phyloP scores from a whole-genome alignment of 2,329 filamentous ascomycete genomes.

The Arthroderma uncinatum region DNA sequence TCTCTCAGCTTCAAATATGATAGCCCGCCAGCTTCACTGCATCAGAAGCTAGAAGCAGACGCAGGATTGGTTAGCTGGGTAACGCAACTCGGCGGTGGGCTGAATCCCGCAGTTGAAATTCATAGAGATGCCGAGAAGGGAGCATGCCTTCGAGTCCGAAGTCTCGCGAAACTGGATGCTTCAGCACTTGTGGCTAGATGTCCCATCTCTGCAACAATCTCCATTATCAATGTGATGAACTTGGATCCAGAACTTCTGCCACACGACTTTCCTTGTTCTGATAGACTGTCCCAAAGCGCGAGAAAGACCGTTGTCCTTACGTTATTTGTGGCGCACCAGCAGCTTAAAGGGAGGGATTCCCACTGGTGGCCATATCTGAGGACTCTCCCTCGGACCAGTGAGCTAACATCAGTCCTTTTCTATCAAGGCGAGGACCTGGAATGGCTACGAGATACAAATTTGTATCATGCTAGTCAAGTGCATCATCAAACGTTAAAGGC shows the following conservation, averaged over 20 bases:
- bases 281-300: constrained; percentile 39
- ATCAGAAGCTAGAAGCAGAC: background rate
- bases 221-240: constrained; percentile 13
- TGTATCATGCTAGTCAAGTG: constrained; percentile 21
- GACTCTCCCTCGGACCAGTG: constrained; percentile 51
- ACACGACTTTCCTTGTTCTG: constrained; percentile 37
- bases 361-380: constrained; percentile 60
- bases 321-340: constrained; percentile 60
- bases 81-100: constrained; percentile 10
- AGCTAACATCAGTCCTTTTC: constrained; percentile 51
- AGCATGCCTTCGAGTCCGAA: constrained; percentile 9
- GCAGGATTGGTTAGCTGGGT: constrained; percentile 9
- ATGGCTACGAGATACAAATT: constrained; percentile 33
- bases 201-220: constrained; percentile 14
- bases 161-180: background rate
- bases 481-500: background rate
- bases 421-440: constrained; percentile 52
- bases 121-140: constrained; percentile 8
- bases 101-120: constrained; percentile 15
- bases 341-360: constrained; percentile 46
- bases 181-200: constrained; percentile 12
- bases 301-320: constrained; percentile 52
- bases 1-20: background rate
- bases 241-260: constrained; percentile 7
- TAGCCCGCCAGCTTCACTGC: background rate